Evolutionary conservation across 1,139 yeast genomes (phyloP).

Genomic region (Maudiozyma humilis): DNA sequence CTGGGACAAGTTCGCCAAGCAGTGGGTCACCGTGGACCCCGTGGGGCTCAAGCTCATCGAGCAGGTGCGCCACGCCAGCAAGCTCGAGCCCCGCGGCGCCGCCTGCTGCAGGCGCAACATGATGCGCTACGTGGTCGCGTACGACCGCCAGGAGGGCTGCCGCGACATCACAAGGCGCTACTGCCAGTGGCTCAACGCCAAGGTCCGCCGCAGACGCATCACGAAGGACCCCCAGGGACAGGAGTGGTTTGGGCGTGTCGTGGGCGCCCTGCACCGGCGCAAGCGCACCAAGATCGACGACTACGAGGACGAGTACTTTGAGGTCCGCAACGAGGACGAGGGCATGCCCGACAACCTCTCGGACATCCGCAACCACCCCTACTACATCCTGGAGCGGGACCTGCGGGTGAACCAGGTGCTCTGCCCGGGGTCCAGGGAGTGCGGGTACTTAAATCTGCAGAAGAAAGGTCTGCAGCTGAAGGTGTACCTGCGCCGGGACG

Average conservation of each 20-base stretch:
- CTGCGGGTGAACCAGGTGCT: constrained; percentile 64
- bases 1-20: constrained; percentile 65
- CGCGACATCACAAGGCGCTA: constrained; percentile 85
- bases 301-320: constrained; percentile 63
- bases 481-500: constrained; percentile 63
- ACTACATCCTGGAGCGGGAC: constrained; percentile 75
- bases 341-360: constrained; percentile 81
- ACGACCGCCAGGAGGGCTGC: constrained; percentile 53
- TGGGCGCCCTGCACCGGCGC: constrained; percentile 27
- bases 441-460: constrained; percentile 57
- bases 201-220: constrained; percentile 64
- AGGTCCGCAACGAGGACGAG: constrained; percentile 58
- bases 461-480: constrained; percentile 24
- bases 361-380: constrained; percentile 82
- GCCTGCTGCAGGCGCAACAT: constrained; percentile 49
- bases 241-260: constrained; percentile 49
- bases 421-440: constrained; percentile 48
- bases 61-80: constrained; percentile 52
- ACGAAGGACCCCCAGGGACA: constrained; percentile 50
- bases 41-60: constrained; percentile 58
- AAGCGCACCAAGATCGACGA: constrained; percentile 47
- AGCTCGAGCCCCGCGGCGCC: constrained; percentile 66
- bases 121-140: constrained; percentile 69
- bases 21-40: constrained; percentile 87
- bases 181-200: constrained; percentile 59